Evolutionary conservation across 805 yeast species (phyloP).

Genomic region (Candida tallmaniae): DNA sequence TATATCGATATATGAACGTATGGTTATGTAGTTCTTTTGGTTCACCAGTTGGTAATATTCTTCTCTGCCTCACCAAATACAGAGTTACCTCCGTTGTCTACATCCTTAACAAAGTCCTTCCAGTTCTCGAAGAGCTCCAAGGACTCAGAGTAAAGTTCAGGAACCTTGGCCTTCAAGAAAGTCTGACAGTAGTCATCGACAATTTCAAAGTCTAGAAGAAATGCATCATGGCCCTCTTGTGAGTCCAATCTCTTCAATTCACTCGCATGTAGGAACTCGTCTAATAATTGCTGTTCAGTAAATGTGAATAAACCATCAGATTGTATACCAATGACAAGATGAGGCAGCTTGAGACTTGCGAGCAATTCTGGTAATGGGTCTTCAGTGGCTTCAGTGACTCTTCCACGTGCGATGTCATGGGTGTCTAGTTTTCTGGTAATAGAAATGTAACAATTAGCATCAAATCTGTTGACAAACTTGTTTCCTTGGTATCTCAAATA

Average conservation of each 20-base stretch:
- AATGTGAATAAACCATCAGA: conserved; percentile 92
- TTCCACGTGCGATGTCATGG: conserved; percentile 85
- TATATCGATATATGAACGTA: not conserved
- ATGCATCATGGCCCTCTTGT: conserved; percentile 98
- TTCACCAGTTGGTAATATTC: conserved; percentile 83
- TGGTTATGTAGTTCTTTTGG: not conserved
- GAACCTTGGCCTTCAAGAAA: conserved; percentile 56
- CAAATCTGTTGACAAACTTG: conserved; percentile 84
- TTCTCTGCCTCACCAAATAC: conserved; percentile 93
- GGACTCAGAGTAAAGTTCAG: conserved; percentile 48
- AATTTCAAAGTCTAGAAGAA: conserved; percentile 79
- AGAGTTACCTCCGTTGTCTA: conserved; percentile 48
- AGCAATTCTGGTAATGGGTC: conserved; percentile 50
- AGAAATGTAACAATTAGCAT: conserved; percentile 94
- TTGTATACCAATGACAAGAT: conserved; percentile 80
- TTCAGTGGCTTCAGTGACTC: conserved; percentile 36
- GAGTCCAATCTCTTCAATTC: conserved; percentile 70
- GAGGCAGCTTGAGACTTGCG: conserved; percentile 61
- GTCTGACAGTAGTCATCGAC: conserved; percentile 68
- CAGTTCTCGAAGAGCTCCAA: conserved; percentile 42
- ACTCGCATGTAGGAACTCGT: conserved; percentile 68
- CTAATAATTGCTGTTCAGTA: conserved; percentile 84
- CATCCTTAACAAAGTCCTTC: conserved; percentile 32
- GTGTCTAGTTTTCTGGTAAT: conserved; percentile 92
- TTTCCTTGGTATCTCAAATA: conserved; percentile 92